Base-by-base conservation (phyloP, 108 stramenopile genomes). In the Nitzschia palea region DNA sequence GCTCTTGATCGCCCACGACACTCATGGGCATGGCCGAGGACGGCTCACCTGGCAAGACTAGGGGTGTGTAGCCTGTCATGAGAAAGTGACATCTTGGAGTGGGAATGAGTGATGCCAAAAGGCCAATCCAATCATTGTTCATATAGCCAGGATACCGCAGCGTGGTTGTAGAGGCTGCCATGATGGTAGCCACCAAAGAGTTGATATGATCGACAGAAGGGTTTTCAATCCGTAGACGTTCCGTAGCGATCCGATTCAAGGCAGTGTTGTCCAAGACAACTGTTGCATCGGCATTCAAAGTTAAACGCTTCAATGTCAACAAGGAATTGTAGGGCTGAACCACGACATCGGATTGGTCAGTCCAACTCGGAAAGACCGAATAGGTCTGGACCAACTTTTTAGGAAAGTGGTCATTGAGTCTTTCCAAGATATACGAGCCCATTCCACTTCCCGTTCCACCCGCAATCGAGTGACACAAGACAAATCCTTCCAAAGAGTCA, bases 81-180 rank as follows among this genome's bases (percentile, higher is more conserved):
- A 99, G 90, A 68, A 99, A 99, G 67, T 99, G 98, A 71, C 97
- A 98, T 28, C 98, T 68, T 1, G 98, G 98, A n/a, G 98, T 99
- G 27, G 98, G 98, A 57, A 99, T 97, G 62, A 99, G 78, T 3
- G 87, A 88, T 28, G 98, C 97, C 52, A 99, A 76, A 26, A 99
- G 77, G 14, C 97, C 97, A 74, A 98, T 95, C 47, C 97, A 82
- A 80, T 99, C 98, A 70, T 99, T 99, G 89, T 99, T 99, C 97
- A 97, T 99, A 76, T 98, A 99, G 25, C 97, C 96, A 4, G 98
- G 98, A 84, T 99, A 99, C 1, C 98, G 85, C 53, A 99, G 69
- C 0, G 98, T 99, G 1, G 98, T 99, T 0, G 98, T 99, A 18
- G 87, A 86, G 1, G 98, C 98, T 3, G 98, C 98, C 98, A 99